Base-by-base conservation (phyloP, 2,329 filamentous ascomycete species). In the Xylaria polymorpha region DNA sequence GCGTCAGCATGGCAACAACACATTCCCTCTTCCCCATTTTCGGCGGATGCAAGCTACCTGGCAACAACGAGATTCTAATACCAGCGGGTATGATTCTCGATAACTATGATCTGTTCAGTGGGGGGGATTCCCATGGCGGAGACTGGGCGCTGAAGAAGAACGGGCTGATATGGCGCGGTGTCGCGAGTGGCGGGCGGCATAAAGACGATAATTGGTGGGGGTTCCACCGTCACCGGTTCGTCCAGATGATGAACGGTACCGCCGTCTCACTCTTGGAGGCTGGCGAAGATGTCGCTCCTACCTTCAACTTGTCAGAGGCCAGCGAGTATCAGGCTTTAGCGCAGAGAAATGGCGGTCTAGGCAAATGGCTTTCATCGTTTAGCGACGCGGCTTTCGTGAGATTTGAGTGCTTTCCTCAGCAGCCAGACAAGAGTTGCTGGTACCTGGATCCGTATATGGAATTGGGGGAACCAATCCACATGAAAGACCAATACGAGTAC, bases 221-320 rank as follows among this genome's bases (percentile, higher is more conserved):
- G n/a, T 91, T 91, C 72, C 90, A 92, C 64, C 87, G 91, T 25
- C 90, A 91, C 72, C 88, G 91, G 4, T 87, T 92, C 71, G 81
- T 92, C 20, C 83, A 88, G 65, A 90, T 92, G 88, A 81, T 91
- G 66, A 92, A 93, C 72, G 85, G 85, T 9, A 90, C 88, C 1
- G 84, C 81, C 22, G 85, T 90, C 29, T 77, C 77, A 32, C 76
- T 78, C 20, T 80, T 85, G 15, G 85, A 90, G 74, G 73, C 77
- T 18, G 74, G 77, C n/a, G 77, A 75, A 44, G 73, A 78, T 61
- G 79, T 80, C 22, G 74, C 84, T n/a, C 76, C 79, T 51, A 85
- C 84, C 29, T 88, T 87, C 73, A 80, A 81, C 20, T 76, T 88
- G 22, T 32, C 67, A 14, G 41, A 20, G 35, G 83, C 70, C 0